Evolutionary conservation across 2,329 filamentous ascomycete species (phyloP), one percentile per base, ranked within the genome.

Genomic region (Mariannaea elegans): DNA sequence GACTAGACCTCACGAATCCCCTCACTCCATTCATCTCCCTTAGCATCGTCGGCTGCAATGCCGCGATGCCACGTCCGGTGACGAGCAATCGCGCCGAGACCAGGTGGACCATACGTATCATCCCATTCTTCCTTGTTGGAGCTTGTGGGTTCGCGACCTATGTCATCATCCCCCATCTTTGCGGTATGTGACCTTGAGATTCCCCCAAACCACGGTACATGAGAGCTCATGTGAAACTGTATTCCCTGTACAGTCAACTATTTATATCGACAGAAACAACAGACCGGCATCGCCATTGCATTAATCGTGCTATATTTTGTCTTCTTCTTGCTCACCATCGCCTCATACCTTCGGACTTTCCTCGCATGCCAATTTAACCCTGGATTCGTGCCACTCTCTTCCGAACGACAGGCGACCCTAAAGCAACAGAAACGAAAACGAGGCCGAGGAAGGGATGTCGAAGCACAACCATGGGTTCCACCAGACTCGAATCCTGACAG

Each of bases 301-400:
- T 85, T 97, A 56, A 80, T 97, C 42, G 84, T 87, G 24, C 76
- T 94, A 21, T 93, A 92, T 76, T 90, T 90, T 70, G 51, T 94
- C 52, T 81, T 96, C 53, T 80, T 97, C 42, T 66, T 91, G 14
- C 81, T 90, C 27, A 85, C 93, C 70, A 72, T 89, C 21, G 69
- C 81, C 29, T 83, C 89, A 18, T 97, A 96, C 75, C 71, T 90
- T 18, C 90, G 93, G 63, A 84, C 94, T 9, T 75, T 94, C 39
- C 78, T 87, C 63, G 84, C 86, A 31, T 88, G 96, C 49, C 83
- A 87, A 59, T 81, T 81, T 66, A 85, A 93, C 65, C 90, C 93
- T 0, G 94, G 92, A 4, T 85, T 93, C 53, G 83, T 94, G 1
- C 89, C 91, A 0, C 84, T 90, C 12, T 56, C 71, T 5, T 46